These are phyloP conservation scores for Begonia fuchsioides DNA, from an alignment of 306 rosid species.

Conservation along the genomic window DNA sequence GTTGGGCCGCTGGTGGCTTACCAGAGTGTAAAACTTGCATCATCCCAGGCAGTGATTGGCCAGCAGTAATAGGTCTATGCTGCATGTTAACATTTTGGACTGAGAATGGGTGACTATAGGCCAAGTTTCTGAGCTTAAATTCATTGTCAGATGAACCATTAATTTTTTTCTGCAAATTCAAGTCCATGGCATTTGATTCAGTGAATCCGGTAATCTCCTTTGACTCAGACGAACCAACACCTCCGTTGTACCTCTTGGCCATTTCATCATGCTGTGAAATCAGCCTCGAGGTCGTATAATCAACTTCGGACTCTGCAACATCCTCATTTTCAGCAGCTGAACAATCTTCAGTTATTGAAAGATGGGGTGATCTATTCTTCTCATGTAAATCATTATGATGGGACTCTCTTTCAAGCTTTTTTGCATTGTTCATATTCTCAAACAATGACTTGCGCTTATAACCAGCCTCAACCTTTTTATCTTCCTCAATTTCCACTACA, in stretches of 20 bases:
- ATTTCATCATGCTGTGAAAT: too few species aligned
- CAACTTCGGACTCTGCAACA: constrained; percentile 21
- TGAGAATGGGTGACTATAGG: constrained; percentile 2
- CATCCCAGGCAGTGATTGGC: constrained; percentile 40
- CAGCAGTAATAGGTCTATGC: constrained; percentile 16
- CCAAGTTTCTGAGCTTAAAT: neutral
- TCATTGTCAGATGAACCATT: constrained; percentile 7
- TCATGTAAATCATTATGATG: neutral
- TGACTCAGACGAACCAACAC: constrained; percentile 38
- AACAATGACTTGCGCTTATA: constrained; percentile 25
- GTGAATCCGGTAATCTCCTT: constrained; percentile 40
- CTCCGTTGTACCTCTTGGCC: constrained; percentile 18
- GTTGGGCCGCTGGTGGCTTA: constrained; percentile 37
- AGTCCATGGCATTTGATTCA: neutral
- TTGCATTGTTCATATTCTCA: neutral
- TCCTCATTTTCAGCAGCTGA: neutral
- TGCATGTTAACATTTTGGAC: constrained; percentile 2
- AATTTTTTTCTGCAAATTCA: constrained; percentile 4
- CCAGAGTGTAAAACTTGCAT: constrained; percentile 49
- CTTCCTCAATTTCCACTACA: constrained; percentile 48
- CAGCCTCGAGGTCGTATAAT: constrained; percentile 57
- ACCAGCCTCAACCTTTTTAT: constrained; percentile 28
- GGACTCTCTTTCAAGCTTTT: neutral
- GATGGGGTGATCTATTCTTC: neutral
- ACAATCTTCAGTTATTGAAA: neutral